Base-by-base conservation (phyloP, 495 filamentous ascomycete genomes). In the Glonium stellatum region DNA sequence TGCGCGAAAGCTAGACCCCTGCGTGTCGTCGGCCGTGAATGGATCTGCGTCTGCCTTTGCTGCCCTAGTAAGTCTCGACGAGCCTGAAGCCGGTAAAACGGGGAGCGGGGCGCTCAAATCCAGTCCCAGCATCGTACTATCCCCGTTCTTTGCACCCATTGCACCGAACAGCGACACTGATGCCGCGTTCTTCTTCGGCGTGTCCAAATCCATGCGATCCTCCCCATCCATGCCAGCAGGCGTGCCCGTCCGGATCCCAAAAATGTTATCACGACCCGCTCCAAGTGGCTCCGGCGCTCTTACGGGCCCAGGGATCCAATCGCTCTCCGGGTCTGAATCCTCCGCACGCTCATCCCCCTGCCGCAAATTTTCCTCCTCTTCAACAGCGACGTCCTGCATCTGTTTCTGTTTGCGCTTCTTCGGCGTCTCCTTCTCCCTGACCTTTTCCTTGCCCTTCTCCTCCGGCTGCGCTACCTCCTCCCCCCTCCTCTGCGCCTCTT, bases 401-500 rank as follows among this genome's bases (percentile, higher is more conserved):
- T 48, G 25, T 4, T 34, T 51, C 55, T 36, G 36, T n/a, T 31
- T 31, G 0, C 21, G 53, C 54, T 57, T 27, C 23, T 18, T 51
- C 15, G 61, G 27, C n/a, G 44, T 57, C 13, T 39, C 55, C 42
- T 27, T 50, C 12, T 47, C 37, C 23, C 55, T 56, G n/a, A 15
- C 37, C 36, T 59, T 59, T 15, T 46, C 54, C 27, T 63, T 55
- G 21, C 37, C 54, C 25, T 62, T 54, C 9, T 64, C 55, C 19
- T 63, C 54, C 50, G 10, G 19, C 35, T 41, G n/a, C 54, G 4
- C 55, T 21, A 5, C 55, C 55, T 83, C 82, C 60, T 87, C 84
- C 13, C 85, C 85, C 62, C 84, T 72, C 42, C 70, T 68, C 64
- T 79, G 83, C 19, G 86, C 85, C 68, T 85, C 80, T 22, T 67